Base-by-base conservation (phyloP, 768 basidiomycete genomes). In the Rossbeevera mucosa region DNA sequence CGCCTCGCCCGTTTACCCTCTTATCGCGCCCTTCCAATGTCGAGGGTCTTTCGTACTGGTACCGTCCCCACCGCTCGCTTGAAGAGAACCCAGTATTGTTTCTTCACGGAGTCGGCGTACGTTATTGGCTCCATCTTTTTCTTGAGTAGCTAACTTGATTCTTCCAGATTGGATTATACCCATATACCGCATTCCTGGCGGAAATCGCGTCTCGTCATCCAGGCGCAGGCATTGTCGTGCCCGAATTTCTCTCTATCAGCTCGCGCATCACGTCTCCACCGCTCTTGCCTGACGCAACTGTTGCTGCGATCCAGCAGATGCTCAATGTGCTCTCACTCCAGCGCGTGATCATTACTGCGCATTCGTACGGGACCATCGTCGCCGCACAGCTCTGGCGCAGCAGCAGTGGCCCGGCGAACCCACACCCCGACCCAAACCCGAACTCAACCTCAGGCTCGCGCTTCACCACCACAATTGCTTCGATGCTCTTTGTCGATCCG, bases 51-150 rank as follows among this genome's bases (percentile, higher is more conserved):
- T 69, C 73, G 1, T 80, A 76, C 58, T 79, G 78, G 78, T 73
- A 76, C 53, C 69, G 74, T 3, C 75, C 77, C 3, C 82, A 85
- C 52, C 71, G 66, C 29, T 77, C 80, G 4, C 48, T 46, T 8
- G 70, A 69, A 2, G 80, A 77, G 54, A 66, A 70, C 8, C 82
- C 84, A 0, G 66, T 87, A 9, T 63, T 86, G n/a, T 84, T 86
- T 59, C 58, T 87, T 1, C 85, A 87, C 50, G 85, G 85, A 9
- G 79, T 86, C n/a, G 85, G 85, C 9, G 81, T 84, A 66, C n/a
- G 59, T 52, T 52, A 20, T 16, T 26, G 14, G 7, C 21, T 9
- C 6, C 13, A 8, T 8, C 36, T 1, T 30, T 40, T 18, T 12
- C 26, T 7, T 16, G 6, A 28, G 48, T 30, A 3, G 28, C 38